Conservation (phyloP, 2,329 filamentous ascomycete genomes). For the Pseudogymnoascus sp. region DNA sequence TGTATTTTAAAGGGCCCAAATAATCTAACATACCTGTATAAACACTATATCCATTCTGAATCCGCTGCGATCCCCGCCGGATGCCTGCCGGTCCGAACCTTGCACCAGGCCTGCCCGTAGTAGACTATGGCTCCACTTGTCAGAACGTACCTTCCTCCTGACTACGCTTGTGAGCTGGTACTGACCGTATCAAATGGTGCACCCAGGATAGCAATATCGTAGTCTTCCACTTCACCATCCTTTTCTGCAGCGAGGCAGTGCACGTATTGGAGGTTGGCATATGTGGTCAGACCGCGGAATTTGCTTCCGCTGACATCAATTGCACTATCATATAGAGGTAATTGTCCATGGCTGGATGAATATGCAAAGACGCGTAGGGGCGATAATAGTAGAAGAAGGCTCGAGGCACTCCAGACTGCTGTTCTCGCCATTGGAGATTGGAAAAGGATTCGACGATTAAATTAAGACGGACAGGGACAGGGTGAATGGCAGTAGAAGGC, state of each 20-base stretch:
- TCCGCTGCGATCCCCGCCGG: conserved; percentile 28
- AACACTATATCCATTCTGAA: conserved; percentile 22
- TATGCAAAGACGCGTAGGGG: background rate
- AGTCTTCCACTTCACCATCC: background rate
- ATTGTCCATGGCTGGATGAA: background rate
- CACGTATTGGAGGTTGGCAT: conserved; percentile 15
- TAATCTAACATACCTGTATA: conserved; percentile 37
- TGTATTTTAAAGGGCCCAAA: conserved; percentile 15
- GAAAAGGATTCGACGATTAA: background rate
- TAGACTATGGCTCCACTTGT: background rate
- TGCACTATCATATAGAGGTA: background rate
- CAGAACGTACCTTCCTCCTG: background rate
- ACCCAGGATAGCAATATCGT: conserved; percentile 37
- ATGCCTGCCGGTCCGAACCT: conserved; percentile 32
- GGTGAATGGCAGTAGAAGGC: background rate
- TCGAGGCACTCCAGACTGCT: background rate
- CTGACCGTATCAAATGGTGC: conserved; percentile 43
- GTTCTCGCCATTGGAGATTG: background rate
- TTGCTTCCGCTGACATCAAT: background rate
- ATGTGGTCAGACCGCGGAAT: conserved; percentile 14
- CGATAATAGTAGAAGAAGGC: background rate
- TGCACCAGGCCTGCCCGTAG: conserved; percentile 30
- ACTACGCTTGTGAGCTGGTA: background rate
- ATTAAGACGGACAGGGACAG: background rate
- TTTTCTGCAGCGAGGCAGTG: conserved; percentile 8